These are phyloP conservation scores for Aspergillus baeticus DNA, from an alignment of 495 filamentous ascomycete genomes.

Conservation along the genomic window DNA sequence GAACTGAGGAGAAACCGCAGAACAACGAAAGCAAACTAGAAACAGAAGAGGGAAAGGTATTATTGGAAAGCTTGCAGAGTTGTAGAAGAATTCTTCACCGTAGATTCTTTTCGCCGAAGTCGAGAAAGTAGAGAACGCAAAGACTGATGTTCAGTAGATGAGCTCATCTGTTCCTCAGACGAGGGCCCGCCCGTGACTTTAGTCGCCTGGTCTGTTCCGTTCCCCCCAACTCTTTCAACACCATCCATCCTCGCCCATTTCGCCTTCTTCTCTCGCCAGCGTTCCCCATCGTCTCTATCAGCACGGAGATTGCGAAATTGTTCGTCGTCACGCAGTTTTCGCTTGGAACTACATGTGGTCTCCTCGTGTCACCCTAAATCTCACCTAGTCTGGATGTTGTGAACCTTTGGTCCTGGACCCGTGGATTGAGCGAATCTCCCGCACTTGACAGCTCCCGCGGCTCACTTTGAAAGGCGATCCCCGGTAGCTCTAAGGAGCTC, in stretches of 20 bases:
- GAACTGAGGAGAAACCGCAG: no score
- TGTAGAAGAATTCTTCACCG: no score
- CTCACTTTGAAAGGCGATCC: conserved; percentile 26
- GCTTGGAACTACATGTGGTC: conserved; percentile 14
- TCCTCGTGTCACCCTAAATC: conserved; percentile 12
- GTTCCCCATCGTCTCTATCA: conserved; percentile 5
- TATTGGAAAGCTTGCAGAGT: no score
- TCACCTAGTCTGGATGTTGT: conserved; percentile 12
- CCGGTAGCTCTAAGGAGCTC: conserved; percentile 13
- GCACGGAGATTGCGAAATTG: not conserved
- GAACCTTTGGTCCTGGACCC: conserved; percentile 34
- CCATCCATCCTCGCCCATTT: conserved; percentile 8
- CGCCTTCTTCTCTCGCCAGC: conserved; percentile 9
- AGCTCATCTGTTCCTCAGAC: conserved; percentile 7
- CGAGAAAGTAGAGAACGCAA: not conserved
- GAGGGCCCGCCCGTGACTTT: conserved; percentile 5
- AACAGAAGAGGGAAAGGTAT: no score
- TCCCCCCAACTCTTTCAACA: conserved; percentile 11
- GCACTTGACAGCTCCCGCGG: conserved; percentile 38
- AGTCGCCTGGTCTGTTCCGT: conserved; percentile 3
- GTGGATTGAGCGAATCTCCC: conserved; percentile 43
- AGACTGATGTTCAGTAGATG: not conserved
- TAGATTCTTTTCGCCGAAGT: not conserved
- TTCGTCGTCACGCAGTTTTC: conserved; percentile 11
- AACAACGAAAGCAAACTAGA: no score